These are phyloP conservation scores for Penicillium sp. DNA, from an alignment of 2,329 filamentous ascomycete species.

Conservation along the genomic window DNA sequence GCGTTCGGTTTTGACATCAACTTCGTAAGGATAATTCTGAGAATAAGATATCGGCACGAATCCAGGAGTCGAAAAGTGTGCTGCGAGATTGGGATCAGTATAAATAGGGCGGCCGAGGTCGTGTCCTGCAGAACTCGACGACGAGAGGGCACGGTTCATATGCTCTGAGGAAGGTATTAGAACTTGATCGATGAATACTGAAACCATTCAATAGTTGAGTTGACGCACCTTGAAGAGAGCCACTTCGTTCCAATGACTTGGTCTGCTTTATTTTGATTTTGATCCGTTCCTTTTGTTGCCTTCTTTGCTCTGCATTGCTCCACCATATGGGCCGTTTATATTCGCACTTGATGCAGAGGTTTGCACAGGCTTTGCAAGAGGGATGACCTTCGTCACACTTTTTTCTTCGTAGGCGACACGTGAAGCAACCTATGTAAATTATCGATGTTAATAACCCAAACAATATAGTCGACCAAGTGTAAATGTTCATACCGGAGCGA, in stretches of 20 bases:
- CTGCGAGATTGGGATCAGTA: constrained; percentile 39
- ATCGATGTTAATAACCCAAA: neutral
- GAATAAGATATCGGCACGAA: constrained; percentile 59
- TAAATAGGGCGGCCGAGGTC: constrained; percentile 69
- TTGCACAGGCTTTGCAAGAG: constrained; percentile 63
- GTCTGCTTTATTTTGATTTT: constrained; percentile 98
- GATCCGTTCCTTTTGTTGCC: constrained; percentile 88
- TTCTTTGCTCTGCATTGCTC: constrained; percentile 85
- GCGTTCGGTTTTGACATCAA: constrained; percentile 93
- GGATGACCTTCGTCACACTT: constrained; percentile 69
- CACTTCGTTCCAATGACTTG: constrained; percentile 85
- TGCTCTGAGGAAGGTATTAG: neutral
- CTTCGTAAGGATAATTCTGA: constrained; percentile 71
- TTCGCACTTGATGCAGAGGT: constrained; percentile 83
- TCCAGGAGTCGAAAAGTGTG: constrained; percentile 49
- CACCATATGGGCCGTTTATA: constrained; percentile 98
- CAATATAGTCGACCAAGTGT: neutral
- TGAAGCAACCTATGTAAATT: constrained; percentile 59
- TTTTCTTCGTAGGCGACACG: constrained; percentile 66
- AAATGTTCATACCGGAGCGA: constrained; percentile 71
- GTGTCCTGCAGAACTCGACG: constrained; percentile 43
- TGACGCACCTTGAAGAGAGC: constrained; percentile 47
- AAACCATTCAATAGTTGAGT: neutral
- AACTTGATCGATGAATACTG: neutral
- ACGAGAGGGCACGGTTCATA: constrained; percentile 1